These are phyloP conservation scores for Lyophyllum atratum DNA, from an alignment of 768 basidiomycete genomes.

Conservation along the genomic window DNA sequence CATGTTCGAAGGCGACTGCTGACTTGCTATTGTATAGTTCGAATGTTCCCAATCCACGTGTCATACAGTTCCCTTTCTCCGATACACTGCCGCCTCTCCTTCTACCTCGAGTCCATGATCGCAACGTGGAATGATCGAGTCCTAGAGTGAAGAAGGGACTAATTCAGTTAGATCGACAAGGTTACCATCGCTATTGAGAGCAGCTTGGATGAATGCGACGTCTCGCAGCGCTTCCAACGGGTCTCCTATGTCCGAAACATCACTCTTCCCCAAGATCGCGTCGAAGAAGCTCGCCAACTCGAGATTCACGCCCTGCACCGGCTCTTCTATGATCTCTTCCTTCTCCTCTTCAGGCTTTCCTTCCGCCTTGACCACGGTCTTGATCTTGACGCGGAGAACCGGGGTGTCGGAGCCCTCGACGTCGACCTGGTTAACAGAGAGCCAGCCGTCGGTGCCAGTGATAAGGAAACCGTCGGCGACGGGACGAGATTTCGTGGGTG, in stretches of 20 bases:
- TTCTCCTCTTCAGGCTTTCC: constrained; percentile 46
- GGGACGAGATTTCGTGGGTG: constrained; percentile 46
- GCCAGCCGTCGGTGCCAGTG: constrained; percentile 65
- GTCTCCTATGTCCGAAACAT: constrained; percentile 51
- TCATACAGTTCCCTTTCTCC: neutral
- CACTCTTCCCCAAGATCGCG: constrained; percentile 51
- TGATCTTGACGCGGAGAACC: constrained; percentile 41
- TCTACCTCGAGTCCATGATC: neutral
- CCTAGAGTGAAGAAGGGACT: constrained; percentile 16
- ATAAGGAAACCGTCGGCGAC: constrained; percentile 45
- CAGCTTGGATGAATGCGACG: constrained; percentile 80
- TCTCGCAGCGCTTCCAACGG: constrained; percentile 68
- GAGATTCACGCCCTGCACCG: constrained; percentile 50
- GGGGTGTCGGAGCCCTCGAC: constrained; percentile 19
- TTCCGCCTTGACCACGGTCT: constrained; percentile 29
- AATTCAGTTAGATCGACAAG: constrained; percentile 56
- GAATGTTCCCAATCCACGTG: neutral
- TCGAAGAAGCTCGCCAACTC: constrained; percentile 64
- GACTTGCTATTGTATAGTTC: neutral
- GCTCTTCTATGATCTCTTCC: constrained; percentile 52
- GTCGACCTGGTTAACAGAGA: constrained; percentile 43
- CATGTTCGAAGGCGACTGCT: neutral
- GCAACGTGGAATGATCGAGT: neutral
- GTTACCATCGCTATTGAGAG: constrained; percentile 64
- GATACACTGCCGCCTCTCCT: neutral